These are phyloP conservation scores for Dryadomyces quercus-mongolicae DNA, from an alignment of 2,329 filamentous ascomycete species.

Conservation along the genomic window DNA sequence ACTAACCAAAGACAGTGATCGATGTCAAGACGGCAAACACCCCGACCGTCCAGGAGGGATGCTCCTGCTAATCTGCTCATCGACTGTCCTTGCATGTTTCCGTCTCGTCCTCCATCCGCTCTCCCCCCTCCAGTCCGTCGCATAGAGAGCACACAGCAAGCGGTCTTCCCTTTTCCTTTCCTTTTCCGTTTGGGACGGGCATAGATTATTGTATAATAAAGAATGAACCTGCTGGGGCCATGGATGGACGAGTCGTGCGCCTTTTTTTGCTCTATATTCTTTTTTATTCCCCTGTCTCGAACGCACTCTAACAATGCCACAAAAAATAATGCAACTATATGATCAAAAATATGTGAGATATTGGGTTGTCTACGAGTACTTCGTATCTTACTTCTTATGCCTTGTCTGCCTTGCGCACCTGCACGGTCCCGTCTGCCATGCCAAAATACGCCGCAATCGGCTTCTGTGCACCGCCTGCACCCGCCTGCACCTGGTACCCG, in stretches of 20 bases:
- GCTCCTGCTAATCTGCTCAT: slow-evolving; percentile 44
- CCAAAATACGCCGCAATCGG: slow-evolving; percentile 93
- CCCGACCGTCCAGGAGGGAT: slow-evolving; percentile 60
- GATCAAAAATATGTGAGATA: too few species aligned
- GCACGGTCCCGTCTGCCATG: slow-evolving; percentile 62
- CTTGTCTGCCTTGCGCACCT: slow-evolving; percentile 25
- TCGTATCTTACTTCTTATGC: too few species aligned
- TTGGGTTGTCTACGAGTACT: too few species aligned
- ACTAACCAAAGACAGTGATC: slow-evolving; percentile 51
- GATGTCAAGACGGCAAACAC: slow-evolving; percentile 77
- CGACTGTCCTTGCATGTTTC: too few species aligned
- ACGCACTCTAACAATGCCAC: background rate
- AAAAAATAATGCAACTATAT: background rate
- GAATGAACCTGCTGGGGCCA: slow-evolving; percentile 3
- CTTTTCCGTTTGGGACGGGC: slow-evolving; percentile 1
- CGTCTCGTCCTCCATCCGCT: too few species aligned
- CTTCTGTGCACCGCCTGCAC: slow-evolving; percentile 65
- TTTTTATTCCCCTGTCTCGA: background rate
- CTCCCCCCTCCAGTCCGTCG: too few species aligned
- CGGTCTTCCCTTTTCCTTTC: background rate
- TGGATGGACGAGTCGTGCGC: slow-evolving; percentile 1
- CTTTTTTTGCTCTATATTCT: background rate
- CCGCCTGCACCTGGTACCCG: slow-evolving; percentile 50
- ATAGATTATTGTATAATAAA: slow-evolving; percentile 10
- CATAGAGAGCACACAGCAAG: background rate